Conservation (phyloP, 768 basidiomycete species). For the Cystobasidiopsis lactophilus region DNA sequence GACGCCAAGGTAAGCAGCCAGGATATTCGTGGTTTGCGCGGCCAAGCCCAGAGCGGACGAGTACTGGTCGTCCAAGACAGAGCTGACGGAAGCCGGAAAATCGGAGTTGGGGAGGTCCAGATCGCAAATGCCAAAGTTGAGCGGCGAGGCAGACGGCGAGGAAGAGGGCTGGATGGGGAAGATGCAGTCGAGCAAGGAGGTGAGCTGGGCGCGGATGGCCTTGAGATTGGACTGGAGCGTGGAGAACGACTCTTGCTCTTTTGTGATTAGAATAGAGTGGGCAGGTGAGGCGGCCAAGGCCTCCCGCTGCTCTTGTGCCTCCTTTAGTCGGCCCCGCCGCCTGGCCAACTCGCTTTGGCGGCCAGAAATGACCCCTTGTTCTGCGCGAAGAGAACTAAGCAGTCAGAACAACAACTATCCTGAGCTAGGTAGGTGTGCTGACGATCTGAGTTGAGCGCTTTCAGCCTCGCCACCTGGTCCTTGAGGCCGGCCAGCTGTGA, state of each 20-base stretch:
- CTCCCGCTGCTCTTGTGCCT: not conserved
- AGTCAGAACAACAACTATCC: no score
- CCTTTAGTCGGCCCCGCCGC: conserved; percentile 5
- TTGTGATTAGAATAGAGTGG: no score
- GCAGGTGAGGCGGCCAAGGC: not conserved
- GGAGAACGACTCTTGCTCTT: no score
- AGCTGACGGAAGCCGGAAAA: conserved; percentile 31
- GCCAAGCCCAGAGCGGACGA: conserved; percentile 80
- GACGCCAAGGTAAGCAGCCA: conserved; percentile 56
- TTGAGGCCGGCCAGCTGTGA: not conserved
- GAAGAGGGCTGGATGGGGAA: conserved; percentile 51
- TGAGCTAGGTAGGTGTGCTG: no score
- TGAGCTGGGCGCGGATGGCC: conserved; percentile 37
- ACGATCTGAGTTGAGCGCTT: not conserved
- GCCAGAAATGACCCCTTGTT: no score
- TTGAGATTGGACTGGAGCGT: conserved; percentile 1
- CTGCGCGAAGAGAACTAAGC: no score
- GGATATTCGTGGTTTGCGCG: conserved; percentile 60
- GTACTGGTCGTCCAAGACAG: conserved; percentile 46
- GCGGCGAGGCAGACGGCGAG: conserved; percentile 25
- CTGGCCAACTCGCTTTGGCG: conserved; percentile 4
- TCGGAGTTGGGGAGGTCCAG: conserved; percentile 74
- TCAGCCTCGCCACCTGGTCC: not conserved
- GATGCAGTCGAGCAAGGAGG: conserved; percentile 64
- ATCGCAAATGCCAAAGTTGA: conserved; percentile 69